Percentiles rank a stretch among this genome's conserved stretches.
Conservation (phyloP, 2,329 filamentous ascomycete species). For the Allantophomopsis lycopodina region DNA sequence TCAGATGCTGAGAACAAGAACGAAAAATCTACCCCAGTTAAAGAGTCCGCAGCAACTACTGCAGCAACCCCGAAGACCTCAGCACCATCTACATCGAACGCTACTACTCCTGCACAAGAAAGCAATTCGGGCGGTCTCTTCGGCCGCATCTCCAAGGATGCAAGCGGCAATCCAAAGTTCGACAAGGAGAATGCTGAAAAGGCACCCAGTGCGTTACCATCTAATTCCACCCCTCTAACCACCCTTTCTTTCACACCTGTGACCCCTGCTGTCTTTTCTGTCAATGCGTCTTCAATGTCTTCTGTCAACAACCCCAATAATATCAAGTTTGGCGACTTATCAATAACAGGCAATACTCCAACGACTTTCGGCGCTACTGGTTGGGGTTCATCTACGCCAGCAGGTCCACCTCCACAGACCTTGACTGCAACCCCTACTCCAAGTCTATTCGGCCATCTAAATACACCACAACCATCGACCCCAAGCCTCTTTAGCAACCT, state of each 20-base stretch:
- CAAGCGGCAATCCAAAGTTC: slow-evolving; percentile 32
- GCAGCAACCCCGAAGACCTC: slow-evolving; percentile 12
- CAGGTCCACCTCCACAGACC: too few species aligned
- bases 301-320: too few species aligned
- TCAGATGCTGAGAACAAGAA: too few species aligned
- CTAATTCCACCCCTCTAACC: slow-evolving; percentile 8
- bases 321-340: too few species aligned
- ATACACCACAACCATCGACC: slow-evolving; percentile 7
- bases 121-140: slow-evolving; percentile 28
- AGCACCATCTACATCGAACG: slow-evolving; percentile 1
- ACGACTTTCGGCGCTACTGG: too few species aligned
- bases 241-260: neutral
- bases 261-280: too few species aligned
- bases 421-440: too few species aligned
- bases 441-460: too few species aligned
- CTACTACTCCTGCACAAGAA: too few species aligned
- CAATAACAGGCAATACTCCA: too few species aligned
- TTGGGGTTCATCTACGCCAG: too few species aligned
- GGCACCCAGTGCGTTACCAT: slow-evolving; percentile 3
- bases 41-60: slow-evolving; percentile 13
- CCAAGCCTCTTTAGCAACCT: slow-evolving; percentile 5
- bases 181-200: slow-evolving; percentile 16
- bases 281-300: too few species aligned
- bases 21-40: slow-evolving; percentile 5
- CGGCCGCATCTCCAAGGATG: slow-evolving; percentile 36